Evolutionary conservation across 305 asterid species (phyloP), one percentile per base, ranked within the genome.

Genomic region (Salvia sclarea): DNA sequence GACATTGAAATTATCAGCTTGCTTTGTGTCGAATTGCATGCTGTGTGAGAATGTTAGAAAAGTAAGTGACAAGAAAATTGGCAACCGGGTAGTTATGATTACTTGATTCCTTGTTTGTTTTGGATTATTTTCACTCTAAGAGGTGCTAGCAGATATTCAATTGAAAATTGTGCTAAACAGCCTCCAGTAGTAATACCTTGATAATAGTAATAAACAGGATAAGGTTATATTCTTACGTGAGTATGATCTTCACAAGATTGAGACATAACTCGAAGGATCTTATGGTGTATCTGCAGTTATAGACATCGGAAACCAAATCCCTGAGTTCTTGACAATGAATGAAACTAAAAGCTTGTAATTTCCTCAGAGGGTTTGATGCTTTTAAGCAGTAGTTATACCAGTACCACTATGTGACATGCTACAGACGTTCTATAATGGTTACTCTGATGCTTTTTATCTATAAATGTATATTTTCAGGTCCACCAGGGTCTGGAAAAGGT

Each of bases 401-500:
- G 16, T 59, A 11, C 24, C 20, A 50, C 33, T 72, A 45, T 33
- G 25, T 20, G 44, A 28, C 49, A 28, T 21, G 33, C 3, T 37
- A 18, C 8, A 1, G 8, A 21, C 14, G 25, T 28, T 66, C 28
- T 54, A 43, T 22, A 45, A 30, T 9, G 40, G 49, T 35, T 64
- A 8, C 22, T 78, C 78, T 65, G 64, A 72, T 75, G 65, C 69
- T 55, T 30, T 64, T 25, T 55, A 41, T 52, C 55, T 44, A 43
- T 43, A 16, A 16, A 56, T 54, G 35, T 47, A 25, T 33, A 67
- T 35, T 54, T 75, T 52, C 86, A 89, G 98, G 96, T 44, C 98
- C 98, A 70, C 98, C 98, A 6, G 98, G 98, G 60, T 92, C 95
- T 8, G 98, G 97, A 6, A 92, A 92, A 79, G 98, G 98, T 63